A percentile compares a stretch with the other conserved stretches of the same genome.
phyloP scores from a whole-genome alignment of 2,329 filamentous ascomycete genomes.

The Bipolaris zeicola region DNA sequence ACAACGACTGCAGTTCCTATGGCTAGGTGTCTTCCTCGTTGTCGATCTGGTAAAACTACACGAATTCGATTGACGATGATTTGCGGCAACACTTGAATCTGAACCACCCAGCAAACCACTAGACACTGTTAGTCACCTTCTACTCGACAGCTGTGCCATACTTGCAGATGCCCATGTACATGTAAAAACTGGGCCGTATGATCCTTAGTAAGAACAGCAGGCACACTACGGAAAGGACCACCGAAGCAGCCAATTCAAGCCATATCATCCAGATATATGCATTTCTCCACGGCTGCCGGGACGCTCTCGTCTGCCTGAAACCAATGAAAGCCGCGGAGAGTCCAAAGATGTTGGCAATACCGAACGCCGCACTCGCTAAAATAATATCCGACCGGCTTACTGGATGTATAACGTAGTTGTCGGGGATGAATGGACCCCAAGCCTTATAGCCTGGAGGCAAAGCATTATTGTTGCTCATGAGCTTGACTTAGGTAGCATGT shows the following conservation, averaged over 20 bases:
- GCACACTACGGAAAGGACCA: slow-evolving; percentile 49
- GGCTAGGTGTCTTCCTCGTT: slow-evolving; percentile 21
- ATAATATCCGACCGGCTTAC: slow-evolving; percentile 28
- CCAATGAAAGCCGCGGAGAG: slow-evolving; percentile 40
- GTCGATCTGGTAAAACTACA: slow-evolving; percentile 28
- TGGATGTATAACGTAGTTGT: slow-evolving; percentile 24
- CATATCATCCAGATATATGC: slow-evolving; percentile 56
- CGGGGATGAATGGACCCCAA: slow-evolving; percentile 34
- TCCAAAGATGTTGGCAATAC: slow-evolving; percentile 27
- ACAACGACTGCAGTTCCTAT: slow-evolving; percentile 22
- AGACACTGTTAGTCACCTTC: slow-evolving; percentile 8
- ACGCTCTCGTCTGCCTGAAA: slow-evolving; percentile 28
- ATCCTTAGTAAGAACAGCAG: slow-evolving; percentile 38
- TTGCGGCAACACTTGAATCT: slow-evolving; percentile 38
- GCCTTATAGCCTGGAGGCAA: slow-evolving; percentile 25
- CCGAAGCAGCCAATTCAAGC: slow-evolving; percentile 52
- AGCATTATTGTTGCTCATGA: slow-evolving; percentile 22
- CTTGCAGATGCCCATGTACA: slow-evolving; percentile 38
- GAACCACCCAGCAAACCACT: slow-evolving; percentile 35
- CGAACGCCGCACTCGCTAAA: slow-evolving; percentile 27
- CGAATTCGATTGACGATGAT: slow-evolving; percentile 40
- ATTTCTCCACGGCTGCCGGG: slow-evolving; percentile 35
- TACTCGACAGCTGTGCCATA: not conserved
- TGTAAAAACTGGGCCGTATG: slow-evolving; percentile 42
- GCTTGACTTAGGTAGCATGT: slow-evolving; percentile 1